Conservation (phyloP, 2,329 filamentous ascomycete genomes). For the Colletotrichum sp. region DNA sequence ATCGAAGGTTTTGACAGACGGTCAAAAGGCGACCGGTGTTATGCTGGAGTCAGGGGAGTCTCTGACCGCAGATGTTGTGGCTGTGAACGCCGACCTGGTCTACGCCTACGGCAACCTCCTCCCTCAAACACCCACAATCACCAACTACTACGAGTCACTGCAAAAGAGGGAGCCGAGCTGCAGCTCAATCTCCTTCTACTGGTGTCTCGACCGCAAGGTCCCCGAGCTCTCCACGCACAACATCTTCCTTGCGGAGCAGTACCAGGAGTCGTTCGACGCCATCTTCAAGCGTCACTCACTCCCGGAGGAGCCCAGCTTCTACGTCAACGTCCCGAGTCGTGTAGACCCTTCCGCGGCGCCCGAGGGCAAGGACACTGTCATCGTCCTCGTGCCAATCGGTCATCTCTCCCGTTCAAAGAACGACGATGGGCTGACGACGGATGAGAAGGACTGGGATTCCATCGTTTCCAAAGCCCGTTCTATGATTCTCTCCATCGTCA, state of each 20-base stretch:
- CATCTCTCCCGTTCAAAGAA: constrained; percentile 60
- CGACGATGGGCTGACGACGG: constrained; percentile 30
- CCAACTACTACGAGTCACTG: constrained; percentile 40
- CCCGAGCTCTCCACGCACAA: constrained; percentile 73
- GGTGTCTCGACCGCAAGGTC: constrained; percentile 65
- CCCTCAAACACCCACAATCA: constrained; percentile 41
- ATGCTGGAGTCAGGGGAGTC: constrained; percentile 59
- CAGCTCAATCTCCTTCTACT: constrained; percentile 79
- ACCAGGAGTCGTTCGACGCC: constrained; percentile 73
- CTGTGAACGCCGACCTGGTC: constrained; percentile 76
- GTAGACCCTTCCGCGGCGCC: constrained; percentile 73
- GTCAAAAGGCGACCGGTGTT: constrained; percentile 61
- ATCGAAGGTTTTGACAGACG: constrained; percentile 58
- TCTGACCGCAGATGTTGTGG: constrained; percentile 67
- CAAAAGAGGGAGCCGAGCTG: constrained; percentile 63
- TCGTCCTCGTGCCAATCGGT: constrained; percentile 75
- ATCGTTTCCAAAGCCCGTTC: constrained; percentile 64
- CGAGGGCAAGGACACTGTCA: constrained; percentile 64
- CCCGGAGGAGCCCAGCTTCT: constrained; percentile 73
- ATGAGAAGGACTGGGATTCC: constrained; percentile 62
- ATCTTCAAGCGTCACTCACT: constrained; percentile 75
- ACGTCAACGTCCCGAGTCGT: constrained; percentile 76
- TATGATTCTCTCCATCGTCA: constrained; percentile 65
- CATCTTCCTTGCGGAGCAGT: constrained; percentile 77
- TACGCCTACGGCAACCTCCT: constrained; percentile 77